Conservation (phyloP, 139 green algal species). For the Chlamydomonas sphaeroides region DNA sequence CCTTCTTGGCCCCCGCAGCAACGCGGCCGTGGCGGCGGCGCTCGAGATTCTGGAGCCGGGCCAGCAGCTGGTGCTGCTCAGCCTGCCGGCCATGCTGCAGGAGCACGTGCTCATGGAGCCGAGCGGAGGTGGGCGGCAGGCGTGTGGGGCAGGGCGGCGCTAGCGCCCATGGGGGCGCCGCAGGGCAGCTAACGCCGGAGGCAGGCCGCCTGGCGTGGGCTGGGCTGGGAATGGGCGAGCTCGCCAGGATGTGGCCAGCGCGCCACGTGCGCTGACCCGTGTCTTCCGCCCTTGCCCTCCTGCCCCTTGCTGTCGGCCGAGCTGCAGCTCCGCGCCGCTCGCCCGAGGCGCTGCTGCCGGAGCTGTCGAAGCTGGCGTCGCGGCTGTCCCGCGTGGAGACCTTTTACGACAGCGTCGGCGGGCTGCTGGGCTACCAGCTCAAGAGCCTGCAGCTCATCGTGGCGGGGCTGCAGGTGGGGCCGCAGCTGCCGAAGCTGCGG, state of each 20-base stretch:
- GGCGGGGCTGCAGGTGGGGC: slow-evolving; percentile 37
- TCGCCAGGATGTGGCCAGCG: neutral
- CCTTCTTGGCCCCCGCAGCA: no score
- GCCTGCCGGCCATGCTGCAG: slow-evolving; percentile 47
- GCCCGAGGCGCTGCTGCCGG: neutral
- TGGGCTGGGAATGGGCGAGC: neutral
- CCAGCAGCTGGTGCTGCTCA: slow-evolving; percentile 46
- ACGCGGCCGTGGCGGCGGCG: neutral
- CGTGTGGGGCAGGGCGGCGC: no score
- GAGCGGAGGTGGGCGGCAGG: neutral
- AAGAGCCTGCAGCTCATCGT: slow-evolving; percentile 85
- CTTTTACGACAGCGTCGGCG: slow-evolving; percentile 97
- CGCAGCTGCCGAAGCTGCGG: no score
- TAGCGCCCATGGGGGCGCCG: no score
- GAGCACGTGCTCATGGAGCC: slow-evolving; percentile 51
- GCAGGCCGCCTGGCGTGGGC: no score
- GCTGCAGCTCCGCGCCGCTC: neutral
- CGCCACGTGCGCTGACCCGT: neutral
- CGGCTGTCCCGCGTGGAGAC: slow-evolving; percentile 71
- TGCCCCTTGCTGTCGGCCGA: neutral
- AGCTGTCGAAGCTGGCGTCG: slow-evolving; percentile 51
- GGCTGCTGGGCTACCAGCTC: slow-evolving; percentile 93
- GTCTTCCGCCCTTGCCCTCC: neutral
- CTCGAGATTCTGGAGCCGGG: neutral
- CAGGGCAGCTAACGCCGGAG: no score